Percentiles rank a stretch among this genome's conserved stretches.
Conservation (phyloP, 768 basidiomycete species). For the Boletus coccyginus region DNA sequence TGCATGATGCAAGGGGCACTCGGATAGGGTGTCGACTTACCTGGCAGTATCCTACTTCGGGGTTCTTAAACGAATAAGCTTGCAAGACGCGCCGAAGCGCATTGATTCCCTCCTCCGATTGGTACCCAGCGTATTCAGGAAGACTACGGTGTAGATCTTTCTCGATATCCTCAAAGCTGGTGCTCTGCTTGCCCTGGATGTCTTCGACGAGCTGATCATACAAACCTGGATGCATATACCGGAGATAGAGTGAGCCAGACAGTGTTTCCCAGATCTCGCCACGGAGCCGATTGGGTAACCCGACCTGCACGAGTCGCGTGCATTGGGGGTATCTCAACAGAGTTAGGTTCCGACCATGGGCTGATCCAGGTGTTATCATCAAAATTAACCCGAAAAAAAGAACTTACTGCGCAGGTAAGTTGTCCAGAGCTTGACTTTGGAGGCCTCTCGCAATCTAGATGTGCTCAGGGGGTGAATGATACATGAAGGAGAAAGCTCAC, state of each 20-base stretch:
- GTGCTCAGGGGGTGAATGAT: slow-evolving; percentile 10
- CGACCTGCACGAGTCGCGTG: slow-evolving; percentile 96
- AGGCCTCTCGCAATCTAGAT: slow-evolving; percentile 77
- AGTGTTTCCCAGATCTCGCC: slow-evolving; percentile 99
- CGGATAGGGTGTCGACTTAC: slow-evolving; percentile 34
- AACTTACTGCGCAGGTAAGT: slow-evolving; percentile 74
- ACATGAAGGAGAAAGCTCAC: slow-evolving; percentile 40
- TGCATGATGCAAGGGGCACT: not conserved
- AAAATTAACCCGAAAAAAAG: not conserved
- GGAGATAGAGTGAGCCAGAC: slow-evolving; percentile 90
- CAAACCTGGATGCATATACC: slow-evolving; percentile 80
- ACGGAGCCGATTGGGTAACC: slow-evolving; percentile 88
- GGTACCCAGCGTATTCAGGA: slow-evolving; percentile 96
- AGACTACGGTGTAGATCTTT: slow-evolving; percentile 95
- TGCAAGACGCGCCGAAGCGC: slow-evolving; percentile 87
- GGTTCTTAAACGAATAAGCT: slow-evolving; percentile 95
- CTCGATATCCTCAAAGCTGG: slow-evolving; percentile 97
- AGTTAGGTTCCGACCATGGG: slow-evolving; percentile 92
- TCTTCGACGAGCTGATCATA: slow-evolving; percentile 76
- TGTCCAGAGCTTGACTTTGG: slow-evolving; percentile 95
- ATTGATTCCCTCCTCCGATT: slow-evolving; percentile 80
- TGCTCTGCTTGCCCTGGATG: slow-evolving; percentile 73
- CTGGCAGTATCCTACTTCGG: slow-evolving; percentile 94
- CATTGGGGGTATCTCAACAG: slow-evolving; percentile 94
- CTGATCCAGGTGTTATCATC: slow-evolving; percentile 37